These are phyloP conservation scores for Astrocystis sublimbata DNA, from an alignment of 495 filamentous ascomycete species.

Conservation along the genomic window DNA sequence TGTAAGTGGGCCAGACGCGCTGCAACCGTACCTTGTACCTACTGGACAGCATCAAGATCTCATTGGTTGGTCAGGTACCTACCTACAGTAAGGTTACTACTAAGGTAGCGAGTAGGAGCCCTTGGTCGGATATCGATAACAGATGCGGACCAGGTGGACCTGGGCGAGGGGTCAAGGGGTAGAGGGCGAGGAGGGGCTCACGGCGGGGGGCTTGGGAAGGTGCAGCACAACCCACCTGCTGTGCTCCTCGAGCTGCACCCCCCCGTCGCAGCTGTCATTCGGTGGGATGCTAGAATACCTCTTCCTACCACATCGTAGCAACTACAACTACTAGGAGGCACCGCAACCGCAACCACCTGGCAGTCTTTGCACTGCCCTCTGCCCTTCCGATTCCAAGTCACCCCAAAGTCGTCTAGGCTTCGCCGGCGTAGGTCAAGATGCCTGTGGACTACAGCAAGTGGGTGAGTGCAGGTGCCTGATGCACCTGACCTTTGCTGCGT, in stretches of 20 bases:
- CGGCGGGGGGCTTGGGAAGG: background rate
- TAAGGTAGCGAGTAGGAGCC: background rate
- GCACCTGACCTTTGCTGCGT: background rate
- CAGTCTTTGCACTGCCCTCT: background rate
- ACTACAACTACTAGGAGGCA: too few species aligned
- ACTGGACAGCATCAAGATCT: too few species aligned
- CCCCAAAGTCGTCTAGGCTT: background rate
- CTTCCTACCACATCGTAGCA: too few species aligned
- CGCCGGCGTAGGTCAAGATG: constrained; percentile 56
- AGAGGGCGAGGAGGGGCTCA: too few species aligned
- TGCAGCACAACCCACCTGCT: background rate
- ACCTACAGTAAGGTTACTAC: too few species aligned
- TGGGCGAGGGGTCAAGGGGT: background rate
- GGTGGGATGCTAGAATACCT: too few species aligned
- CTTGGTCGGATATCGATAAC: background rate
- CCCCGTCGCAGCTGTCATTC: too few species aligned
- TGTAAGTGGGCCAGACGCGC: too few species aligned
- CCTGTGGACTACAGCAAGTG: constrained; percentile 95
- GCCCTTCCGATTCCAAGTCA: background rate
- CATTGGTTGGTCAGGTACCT: too few species aligned
- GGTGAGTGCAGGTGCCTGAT: constrained; percentile 47
- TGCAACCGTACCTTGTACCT: too few species aligned
- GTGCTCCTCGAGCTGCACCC: background rate
- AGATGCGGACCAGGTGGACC: background rate
- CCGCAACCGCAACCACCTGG: background rate